A percentile compares a stretch with the other conserved stretches of the same genome.
Conservation (phyloP, 371 early-diverging fungal species). For the Lichtheimia corymbifera region DNA sequence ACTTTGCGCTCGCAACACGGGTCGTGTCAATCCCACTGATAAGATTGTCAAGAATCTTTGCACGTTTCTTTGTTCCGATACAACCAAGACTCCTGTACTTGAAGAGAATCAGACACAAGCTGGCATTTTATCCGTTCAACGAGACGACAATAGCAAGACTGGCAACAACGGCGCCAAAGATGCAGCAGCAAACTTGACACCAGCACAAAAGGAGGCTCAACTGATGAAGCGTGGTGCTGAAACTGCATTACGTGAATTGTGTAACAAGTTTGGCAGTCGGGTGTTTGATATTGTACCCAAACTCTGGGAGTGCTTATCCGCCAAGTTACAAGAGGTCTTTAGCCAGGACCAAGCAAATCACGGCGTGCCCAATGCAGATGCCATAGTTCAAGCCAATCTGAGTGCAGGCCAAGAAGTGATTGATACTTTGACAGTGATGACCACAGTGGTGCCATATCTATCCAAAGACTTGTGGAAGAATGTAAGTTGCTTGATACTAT, state of each 20-base stretch:
- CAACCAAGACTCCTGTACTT: slow-evolving; percentile 68
- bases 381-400: slow-evolving; percentile 24
- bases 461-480: slow-evolving; percentile 47
- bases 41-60: slow-evolving; percentile 88
- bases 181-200: slow-evolving; percentile 39
- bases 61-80: slow-evolving; percentile 85
- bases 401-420: slow-evolving; percentile 70
- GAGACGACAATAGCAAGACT: slow-evolving; percentile 28
- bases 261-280: slow-evolving; percentile 67
- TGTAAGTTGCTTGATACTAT: slow-evolving; percentile 6
- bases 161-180: slow-evolving; percentile 25
- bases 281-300: slow-evolving; percentile 77
- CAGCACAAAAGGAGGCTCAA: slow-evolving; percentile 52
- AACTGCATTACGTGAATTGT: slow-evolving; percentile 67
- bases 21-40: slow-evolving; percentile 68
- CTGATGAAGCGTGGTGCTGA: slow-evolving; percentile 86
- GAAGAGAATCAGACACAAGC: slow-evolving; percentile 54
- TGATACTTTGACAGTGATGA: slow-evolving; percentile 77
- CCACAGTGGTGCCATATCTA: slow-evolving; percentile 68
- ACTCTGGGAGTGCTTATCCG: slow-evolving; percentile 74
- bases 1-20: slow-evolving; percentile 48
- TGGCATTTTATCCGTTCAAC: slow-evolving; percentile 70
- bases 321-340: slow-evolving; percentile 47
- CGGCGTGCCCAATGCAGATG: slow-evolving; percentile 32
- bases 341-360: slow-evolving; percentile 2